Conservation (phyloP, 345 rosid species). For the Rhizophora mangle region DNA sequence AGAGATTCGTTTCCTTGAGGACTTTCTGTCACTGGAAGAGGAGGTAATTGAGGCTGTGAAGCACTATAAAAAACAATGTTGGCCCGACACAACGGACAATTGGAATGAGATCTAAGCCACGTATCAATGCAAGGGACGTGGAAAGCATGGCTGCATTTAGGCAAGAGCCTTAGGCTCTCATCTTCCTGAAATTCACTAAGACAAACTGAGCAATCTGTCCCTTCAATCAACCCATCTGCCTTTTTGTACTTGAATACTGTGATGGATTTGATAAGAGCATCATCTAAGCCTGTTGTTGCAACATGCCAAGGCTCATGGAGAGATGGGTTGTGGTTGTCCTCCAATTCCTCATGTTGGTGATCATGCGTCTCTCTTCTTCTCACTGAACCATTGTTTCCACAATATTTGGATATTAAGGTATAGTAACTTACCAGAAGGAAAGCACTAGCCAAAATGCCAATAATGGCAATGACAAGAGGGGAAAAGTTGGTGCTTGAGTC, state of each 20-base stretch:
- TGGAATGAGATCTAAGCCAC: constrained; percentile 84
- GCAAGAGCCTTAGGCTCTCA: constrained; percentile 74
- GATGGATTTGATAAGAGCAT: constrained; percentile 69
- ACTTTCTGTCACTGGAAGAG: constrained; percentile 30
- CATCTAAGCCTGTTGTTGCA: constrained; percentile 56
- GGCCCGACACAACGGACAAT: constrained; percentile 87
- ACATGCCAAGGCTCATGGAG: constrained; percentile 59
- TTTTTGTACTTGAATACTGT: constrained; percentile 57
- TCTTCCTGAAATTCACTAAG: constrained; percentile 77
- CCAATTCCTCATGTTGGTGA: constrained; percentile 28
- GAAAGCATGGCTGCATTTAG: constrained; percentile 79
- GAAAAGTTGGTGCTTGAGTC: constrained; percentile 56
- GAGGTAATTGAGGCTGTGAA: constrained; percentile 29
- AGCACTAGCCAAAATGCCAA: constrained; percentile 69
- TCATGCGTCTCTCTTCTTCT: constrained; percentile 29
- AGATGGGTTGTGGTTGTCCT: constrained; percentile 39
- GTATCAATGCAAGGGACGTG: constrained; percentile 84
- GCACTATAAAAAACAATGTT: constrained; percentile 38
- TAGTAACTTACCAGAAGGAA: constrained; percentile 80
- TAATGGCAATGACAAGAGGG: constrained; percentile 77
- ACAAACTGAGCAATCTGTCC: constrained; percentile 83
- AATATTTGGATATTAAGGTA: constrained; percentile 67
- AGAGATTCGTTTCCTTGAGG: constrained; percentile 23
- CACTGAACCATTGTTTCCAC: constrained; percentile 33
- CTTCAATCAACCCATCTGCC: constrained; percentile 48